Conservation (phyloP, 805 yeast genomes). For the Teunomyces pallodes region DNA sequence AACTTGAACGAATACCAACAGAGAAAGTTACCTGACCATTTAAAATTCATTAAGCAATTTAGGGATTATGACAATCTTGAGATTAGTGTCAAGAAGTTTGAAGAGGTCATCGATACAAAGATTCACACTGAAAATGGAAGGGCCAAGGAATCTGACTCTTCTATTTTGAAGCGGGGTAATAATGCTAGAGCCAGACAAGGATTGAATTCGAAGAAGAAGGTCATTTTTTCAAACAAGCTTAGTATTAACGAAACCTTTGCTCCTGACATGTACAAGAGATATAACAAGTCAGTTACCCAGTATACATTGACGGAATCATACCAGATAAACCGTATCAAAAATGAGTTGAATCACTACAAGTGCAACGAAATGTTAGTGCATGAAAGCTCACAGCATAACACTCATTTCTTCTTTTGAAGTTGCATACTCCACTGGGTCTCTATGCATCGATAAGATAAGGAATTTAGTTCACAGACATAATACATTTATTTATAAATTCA, state of each 20-base stretch:
- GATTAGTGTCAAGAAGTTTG: constrained; percentile 30
- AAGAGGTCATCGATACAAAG: constrained; percentile 14
- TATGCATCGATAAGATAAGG: too few species aligned
- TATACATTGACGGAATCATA: constrained; percentile 49
- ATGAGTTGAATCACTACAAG: constrained; percentile 64
- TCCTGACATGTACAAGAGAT: constrained; percentile 51
- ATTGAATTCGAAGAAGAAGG: constrained; percentile 21
- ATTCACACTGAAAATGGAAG: neutral
- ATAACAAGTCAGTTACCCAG: constrained; percentile 51
- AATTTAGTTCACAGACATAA: too few species aligned
- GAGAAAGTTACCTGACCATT: constrained; percentile 29
- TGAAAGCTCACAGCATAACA: constrained; percentile 54
- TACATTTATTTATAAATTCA: neutral
- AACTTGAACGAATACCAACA: constrained; percentile 22
- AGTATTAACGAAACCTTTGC: constrained; percentile 53
- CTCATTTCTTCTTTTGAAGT: constrained; percentile 58
- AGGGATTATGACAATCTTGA: constrained; percentile 31
- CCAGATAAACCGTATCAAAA: constrained; percentile 54
- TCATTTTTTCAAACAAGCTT: constrained; percentile 47
- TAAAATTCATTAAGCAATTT: constrained; percentile 36
- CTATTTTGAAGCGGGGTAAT: constrained; percentile 4
- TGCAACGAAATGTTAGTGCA: constrained; percentile 68
- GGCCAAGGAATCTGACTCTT: neutral
- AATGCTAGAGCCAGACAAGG: neutral
- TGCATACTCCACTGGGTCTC: too few species aligned